Percentiles rank a stretch among this genome's conserved stretches.
phyloP scores from a whole-genome alignment of 208 protist genomes.

The Entamoeba nuttalli region DNA sequence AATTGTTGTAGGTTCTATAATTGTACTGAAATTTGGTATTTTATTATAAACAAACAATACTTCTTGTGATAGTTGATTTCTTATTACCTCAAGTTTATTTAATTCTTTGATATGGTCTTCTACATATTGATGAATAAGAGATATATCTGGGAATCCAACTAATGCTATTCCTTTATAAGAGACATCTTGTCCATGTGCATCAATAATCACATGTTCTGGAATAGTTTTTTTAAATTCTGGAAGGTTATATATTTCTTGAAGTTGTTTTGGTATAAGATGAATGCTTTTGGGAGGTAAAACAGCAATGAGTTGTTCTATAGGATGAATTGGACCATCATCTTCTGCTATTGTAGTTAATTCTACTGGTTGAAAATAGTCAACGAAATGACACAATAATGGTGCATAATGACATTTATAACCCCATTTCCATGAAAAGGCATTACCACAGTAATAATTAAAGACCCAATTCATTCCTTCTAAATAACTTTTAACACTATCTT shows the following conservation, averaged over 20 bases:
- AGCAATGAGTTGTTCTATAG: conserved; percentile 84
- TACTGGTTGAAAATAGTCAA: no score
- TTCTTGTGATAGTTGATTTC: background rate
- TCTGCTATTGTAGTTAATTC: background rate
- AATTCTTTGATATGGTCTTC: background rate
- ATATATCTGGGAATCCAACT: background rate
- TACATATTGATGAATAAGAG: background rate
- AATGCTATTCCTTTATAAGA: background rate
- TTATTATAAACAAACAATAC: background rate
- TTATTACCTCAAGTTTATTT: background rate
- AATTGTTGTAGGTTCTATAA: background rate
- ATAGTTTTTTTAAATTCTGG: background rate
- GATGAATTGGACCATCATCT: conserved; percentile 63
- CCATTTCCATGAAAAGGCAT: conserved; percentile 75
- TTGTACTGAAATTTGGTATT: background rate
- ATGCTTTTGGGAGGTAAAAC: conserved; percentile 61
- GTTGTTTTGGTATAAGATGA: background rate
- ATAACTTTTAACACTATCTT: conserved; percentile 43
- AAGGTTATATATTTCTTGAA: background rate
- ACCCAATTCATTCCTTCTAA: conserved; percentile 89
- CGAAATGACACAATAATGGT: conserved; percentile 48
- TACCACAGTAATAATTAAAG: conserved; percentile 90
- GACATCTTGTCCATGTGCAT: background rate
- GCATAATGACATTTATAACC: conserved; percentile 96
- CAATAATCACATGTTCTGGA: background rate